A percentile compares a stretch with the other conserved stretches of the same genome.
phyloP scores from a whole-genome alignment of 768 basidiomycete genomes.

The Lanmaoa pseudosensibilis region DNA sequence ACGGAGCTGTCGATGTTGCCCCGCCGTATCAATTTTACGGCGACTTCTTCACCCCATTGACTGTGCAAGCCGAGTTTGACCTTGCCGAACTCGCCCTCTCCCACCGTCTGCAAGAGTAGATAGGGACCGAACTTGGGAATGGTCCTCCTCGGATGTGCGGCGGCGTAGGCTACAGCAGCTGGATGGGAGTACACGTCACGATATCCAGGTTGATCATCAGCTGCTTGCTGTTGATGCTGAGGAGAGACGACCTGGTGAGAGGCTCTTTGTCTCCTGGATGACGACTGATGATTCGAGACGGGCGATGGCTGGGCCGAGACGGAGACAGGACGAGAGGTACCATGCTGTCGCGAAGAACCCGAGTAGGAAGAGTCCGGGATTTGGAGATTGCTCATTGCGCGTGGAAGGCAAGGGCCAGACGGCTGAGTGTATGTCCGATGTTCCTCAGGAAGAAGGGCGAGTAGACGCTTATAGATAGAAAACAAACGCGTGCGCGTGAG shows the following conservation, averaged over 20 bases:
- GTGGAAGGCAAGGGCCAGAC: slow-evolving; percentile 1
- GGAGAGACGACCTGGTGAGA: slow-evolving; percentile 69
- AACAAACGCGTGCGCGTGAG: slow-evolving; percentile 22
- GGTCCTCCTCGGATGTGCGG: slow-evolving; percentile 79
- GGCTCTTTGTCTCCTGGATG: slow-evolving; percentile 62
- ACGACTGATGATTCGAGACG: slow-evolving; percentile 39
- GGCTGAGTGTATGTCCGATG: neutral
- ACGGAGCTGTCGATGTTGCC: slow-evolving; percentile 87
- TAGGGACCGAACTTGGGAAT: slow-evolving; percentile 97
- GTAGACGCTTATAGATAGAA: slow-evolving; percentile 19
- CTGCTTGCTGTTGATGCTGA: slow-evolving; percentile 39
- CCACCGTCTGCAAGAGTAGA: slow-evolving; percentile 90
- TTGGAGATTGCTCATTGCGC: slow-evolving; percentile 39
- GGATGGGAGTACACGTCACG: slow-evolving; percentile 84
- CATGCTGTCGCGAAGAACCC: slow-evolving; percentile 46
- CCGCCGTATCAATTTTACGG: slow-evolving; percentile 92
- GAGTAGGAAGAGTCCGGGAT: slow-evolving; percentile 45
- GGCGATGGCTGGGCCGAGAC: slow-evolving; percentile 55
- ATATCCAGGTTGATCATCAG: slow-evolving; percentile 49
- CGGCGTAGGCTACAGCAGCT: slow-evolving; percentile 78
- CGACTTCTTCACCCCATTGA: slow-evolving; percentile 97
- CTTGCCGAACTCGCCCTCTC: slow-evolving; percentile 98
- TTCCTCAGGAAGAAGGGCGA: slow-evolving; percentile 1
- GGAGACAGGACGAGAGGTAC: slow-evolving; percentile 54
- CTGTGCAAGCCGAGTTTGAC: slow-evolving; percentile 96